A percentile compares a stretch with the other conserved stretches of the same genome.
Evolutionary conservation across 805 yeast species (phyloP).

Genomic region (Metschnikowia gruessii): DNA sequence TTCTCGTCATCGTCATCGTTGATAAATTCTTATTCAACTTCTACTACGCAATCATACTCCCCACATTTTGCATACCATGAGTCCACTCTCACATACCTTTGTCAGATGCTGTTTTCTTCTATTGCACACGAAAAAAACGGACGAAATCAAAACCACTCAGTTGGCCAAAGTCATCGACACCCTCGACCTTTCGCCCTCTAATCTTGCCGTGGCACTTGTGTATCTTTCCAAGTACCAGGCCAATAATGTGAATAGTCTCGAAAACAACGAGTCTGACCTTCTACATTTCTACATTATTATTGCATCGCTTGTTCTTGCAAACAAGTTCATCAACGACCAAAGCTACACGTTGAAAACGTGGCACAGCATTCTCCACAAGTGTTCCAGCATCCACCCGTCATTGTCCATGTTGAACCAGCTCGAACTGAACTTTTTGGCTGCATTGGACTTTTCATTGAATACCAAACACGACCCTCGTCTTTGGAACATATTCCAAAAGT

Average conservation of each 20-base stretch:
- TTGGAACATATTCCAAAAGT: conserved; percentile 12
- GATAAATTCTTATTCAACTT: no score
- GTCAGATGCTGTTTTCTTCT: conserved; percentile 15
- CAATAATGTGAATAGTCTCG: conserved; percentile 15
- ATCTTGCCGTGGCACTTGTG: conserved; percentile 18
- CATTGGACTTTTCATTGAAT: conserved; percentile 14
- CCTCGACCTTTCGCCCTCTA: conserved; percentile 19
- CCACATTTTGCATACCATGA: conserved; percentile 3
- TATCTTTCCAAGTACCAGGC: conserved; percentile 14
- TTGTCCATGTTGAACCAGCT: conserved; percentile 19
- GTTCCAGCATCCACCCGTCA: conserved; percentile 12
- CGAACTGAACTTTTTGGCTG: conserved; percentile 18
- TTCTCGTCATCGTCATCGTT: no score
- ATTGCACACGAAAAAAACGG: conserved; percentile 7
- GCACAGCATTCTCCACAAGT: conserved; percentile 28
- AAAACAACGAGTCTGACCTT: conserved; percentile 10
- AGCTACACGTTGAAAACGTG: conserved; percentile 51
- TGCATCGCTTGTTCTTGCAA: conserved; percentile 19
- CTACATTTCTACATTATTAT: conserved; percentile 18
- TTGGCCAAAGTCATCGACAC: conserved; percentile 16
- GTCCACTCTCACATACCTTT: conserved; percentile 12
- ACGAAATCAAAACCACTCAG: conserved; percentile 6
- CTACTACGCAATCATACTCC: background rate
- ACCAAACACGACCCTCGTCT: conserved; percentile 12
- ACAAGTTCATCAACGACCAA: conserved; percentile 49